phyloP scores from a whole-genome alignment of 2,329 filamentous ascomycete species.

The Cladophialophora yegresii region DNA sequence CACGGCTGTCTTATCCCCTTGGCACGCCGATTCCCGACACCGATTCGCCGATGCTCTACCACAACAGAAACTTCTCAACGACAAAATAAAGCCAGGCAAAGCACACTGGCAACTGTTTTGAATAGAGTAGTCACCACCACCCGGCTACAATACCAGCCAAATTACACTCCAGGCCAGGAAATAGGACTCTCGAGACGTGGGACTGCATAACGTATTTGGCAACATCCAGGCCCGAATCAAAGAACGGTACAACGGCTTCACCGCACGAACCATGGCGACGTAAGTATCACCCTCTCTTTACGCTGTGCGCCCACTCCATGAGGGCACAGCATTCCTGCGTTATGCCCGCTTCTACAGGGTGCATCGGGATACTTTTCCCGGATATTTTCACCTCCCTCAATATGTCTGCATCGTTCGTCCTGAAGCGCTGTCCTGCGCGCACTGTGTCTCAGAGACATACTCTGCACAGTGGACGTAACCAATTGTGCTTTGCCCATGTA shows the following conservation, averaged over 20 bases:
- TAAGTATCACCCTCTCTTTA: constrained; percentile 35
- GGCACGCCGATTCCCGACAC: constrained; percentile 1
- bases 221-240: constrained; percentile 1
- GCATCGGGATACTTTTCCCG: constrained; percentile 14
- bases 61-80: constrained; percentile 3
- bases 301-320: constrained; percentile 13
- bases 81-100: neutral
- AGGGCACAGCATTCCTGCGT: constrained; percentile 21
- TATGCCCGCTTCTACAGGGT: neutral
- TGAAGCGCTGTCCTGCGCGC: neutral
- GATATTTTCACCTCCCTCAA: constrained; percentile 5
- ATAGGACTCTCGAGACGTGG: neutral
- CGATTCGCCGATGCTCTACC: constrained; percentile 3
- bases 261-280: constrained; percentile 41
- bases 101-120: neutral
- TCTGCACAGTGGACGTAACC: neutral
- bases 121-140: neutral
- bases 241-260: neutral
- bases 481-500: neutral
- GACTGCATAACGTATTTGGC: constrained; percentile 1
- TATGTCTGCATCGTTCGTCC: neutral
- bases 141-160: neutral
- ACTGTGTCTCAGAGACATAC: neutral
- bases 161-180: neutral
- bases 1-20: neutral